Base-by-base conservation (phyloP, 768 basidiomycete species). In the Heimioporus sp. region DNA sequence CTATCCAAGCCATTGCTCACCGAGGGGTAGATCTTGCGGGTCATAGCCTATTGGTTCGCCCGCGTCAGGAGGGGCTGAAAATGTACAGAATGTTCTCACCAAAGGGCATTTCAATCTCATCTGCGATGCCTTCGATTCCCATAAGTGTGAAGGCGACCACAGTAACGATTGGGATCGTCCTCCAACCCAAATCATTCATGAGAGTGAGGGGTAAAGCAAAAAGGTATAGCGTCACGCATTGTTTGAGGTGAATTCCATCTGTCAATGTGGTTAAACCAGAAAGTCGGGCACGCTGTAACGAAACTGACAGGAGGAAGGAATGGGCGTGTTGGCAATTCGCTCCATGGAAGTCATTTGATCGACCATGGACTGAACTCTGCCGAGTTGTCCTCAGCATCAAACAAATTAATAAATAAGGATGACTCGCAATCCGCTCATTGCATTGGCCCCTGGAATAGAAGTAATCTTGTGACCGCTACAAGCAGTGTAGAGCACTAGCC, bases 61-160 rank as follows among this genome's bases (percentile, higher is more conserved):
- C 12, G n/a, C 20, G 35, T 52, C 21, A 55, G 38, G 20, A 32
- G 48, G 5, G 16, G 8, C 30, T 44, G 30, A 38, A 2, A 16
- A 20, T n/a, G 10, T 40, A 19, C 16, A 8, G 34, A 31, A 17
- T 38, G 16, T 20, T 68, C 76, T 43, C 54, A 86, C 92, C 94
- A 59, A 97, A 97, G 0, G 95, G 95, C 85, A 90, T 89, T 68
- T 97, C 94, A 58, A 96, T 92, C 69, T 92, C 86, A 54, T 95
- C 87, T 0, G 95, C 94, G 57, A 97, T 98, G 5, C 92, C 93
- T 75, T 97, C 94, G 46, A 98, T 90, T 16, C 93, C 92, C 82
- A 94, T 93, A 47, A 97, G 80, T 1, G 90, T 94, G 73, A 95
- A 93, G 9, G 91, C 85, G 28, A 94, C 86, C 13, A 89, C 81